Base-by-base conservation (phyloP, 1,284 basidiomycete genomes). In the Phellopilus nigrolimitatus region DNA sequence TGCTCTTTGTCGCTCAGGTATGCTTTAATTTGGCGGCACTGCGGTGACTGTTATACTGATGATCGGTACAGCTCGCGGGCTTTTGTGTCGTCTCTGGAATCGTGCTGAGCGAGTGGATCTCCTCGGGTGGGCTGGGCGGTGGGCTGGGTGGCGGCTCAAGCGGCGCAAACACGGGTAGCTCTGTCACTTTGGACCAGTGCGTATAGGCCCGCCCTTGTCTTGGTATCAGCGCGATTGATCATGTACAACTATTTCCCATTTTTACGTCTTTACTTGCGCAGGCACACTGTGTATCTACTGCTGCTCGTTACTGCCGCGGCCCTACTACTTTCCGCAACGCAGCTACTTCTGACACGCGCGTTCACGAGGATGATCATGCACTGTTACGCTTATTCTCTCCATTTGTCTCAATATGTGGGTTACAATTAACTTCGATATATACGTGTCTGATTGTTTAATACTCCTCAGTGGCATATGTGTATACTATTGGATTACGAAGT, bases 291-390 rank as follows among this genome's bases (percentile, higher is more conserved):
- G 2, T 85, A 82, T 62, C 72, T 94, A 30, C 75, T 92, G 37
- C 73, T 88, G 37, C 66, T 87, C 40, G 77, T 82, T 49, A 79
- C 79, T 10, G 85, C 72, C 4, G 72, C 80, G 21, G 82, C 78
- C 2, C 65, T 88, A 13, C 63, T 83, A 12, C 75, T 85, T 8
- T 76, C 83, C 0, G 72, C 78, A 6, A 86, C 87, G 63, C 76
- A 79, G 59, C 68, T 80, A 43, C 63, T 78, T 48, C 68, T 92
- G 55, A 79, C 85, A 6, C 80, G 89, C 34, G 68, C 75, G 2
- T 92, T 92, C 66, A 93, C 91, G 46, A 82, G 74, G 57, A 65
- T 79, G 19, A 87, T 93, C 60, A 87, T 91, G 78, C 88, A 91
- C 61, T n/a, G 77, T 91, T 45, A 88, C 88, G 0, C 74, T 92